phyloP scores from a whole-genome alignment of 2,329 filamentous ascomycete genomes.

The Apiospora rasikravindrae region DNA sequence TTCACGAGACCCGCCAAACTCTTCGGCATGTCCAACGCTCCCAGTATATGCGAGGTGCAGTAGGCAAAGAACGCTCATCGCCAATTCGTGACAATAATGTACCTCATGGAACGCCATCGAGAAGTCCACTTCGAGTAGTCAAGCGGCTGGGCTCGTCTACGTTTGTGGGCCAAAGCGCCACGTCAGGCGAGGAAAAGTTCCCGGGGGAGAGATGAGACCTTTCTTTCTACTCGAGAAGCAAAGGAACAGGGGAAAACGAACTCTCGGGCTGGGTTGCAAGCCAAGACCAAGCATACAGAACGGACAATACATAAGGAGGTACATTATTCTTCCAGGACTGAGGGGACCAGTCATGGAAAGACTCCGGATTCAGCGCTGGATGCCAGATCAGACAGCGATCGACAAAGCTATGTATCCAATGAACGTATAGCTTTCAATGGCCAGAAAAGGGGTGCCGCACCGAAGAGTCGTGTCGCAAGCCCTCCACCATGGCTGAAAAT shows the following conservation, averaged over 20 bases:
- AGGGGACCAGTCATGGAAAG: background rate
- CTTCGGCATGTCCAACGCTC: background rate
- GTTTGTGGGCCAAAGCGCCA: background rate
- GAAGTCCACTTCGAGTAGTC: background rate
- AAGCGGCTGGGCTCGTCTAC: background rate
- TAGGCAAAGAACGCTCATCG: background rate
- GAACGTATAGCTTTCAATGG: conserved; percentile 16
- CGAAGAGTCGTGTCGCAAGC: conserved; percentile 31
- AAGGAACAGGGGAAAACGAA: background rate
- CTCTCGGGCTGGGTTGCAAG: background rate
- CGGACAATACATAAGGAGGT: background rate
- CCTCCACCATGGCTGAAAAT: conserved; percentile 37
- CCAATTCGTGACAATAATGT: background rate
- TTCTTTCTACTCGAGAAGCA: background rate
- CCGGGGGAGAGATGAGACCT: background rate
- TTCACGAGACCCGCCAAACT: background rate
- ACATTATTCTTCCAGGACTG: background rate
- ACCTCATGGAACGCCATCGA: background rate
- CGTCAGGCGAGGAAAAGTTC: background rate
- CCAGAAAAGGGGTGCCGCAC: conserved; percentile 22
- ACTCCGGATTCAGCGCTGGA: background rate
- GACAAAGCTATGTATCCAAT: background rate
- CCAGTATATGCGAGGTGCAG: background rate
- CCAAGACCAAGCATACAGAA: background rate
- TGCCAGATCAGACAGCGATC: conserved; percentile 5